Conservation (phyloP, 176 grass and related monocot species). For the Saccharum officinarum region DNA sequence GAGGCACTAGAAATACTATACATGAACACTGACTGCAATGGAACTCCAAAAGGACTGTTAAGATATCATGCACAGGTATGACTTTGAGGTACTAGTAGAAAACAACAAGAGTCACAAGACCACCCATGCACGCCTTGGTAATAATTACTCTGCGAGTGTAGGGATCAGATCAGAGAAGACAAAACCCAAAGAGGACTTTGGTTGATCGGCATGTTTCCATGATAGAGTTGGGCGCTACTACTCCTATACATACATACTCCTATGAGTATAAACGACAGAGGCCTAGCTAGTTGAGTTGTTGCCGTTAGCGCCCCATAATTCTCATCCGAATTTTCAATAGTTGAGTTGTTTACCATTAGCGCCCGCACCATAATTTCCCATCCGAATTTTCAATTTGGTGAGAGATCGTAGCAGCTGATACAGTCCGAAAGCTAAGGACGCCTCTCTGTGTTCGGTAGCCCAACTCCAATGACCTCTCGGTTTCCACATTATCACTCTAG, state of each 20-base stretch:
- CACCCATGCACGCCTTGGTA: not conserved
- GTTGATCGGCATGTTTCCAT: not conserved
- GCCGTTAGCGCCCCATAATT: not conserved
- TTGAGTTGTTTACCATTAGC: not conserved
- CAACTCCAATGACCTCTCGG: not conserved
- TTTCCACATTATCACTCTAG: not conserved
- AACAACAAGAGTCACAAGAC: not conserved
- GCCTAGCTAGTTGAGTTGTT: slow-evolving; percentile 15
- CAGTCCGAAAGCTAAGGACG: not conserved
- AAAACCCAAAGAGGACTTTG: not conserved
- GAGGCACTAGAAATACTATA: too few relatives aligned
- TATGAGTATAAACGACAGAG: not conserved
- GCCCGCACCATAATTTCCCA: not conserved
- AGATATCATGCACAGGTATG: not conserved
- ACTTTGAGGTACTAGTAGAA: not conserved
- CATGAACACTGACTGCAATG: not conserved
- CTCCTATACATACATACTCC: too few relatives aligned
- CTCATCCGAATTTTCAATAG: not conserved
- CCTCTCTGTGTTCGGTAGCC: not conserved
- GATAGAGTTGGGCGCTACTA: not conserved
- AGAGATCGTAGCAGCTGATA: not conserved
- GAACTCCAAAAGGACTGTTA: not conserved
- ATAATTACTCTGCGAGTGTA: not conserved
- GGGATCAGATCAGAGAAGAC: not conserved
- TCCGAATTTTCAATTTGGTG: not conserved